Evolutionary conservation across 2,329 filamentous ascomycete genomes (phyloP).

Genomic region (Scedosporium boydii): DNA sequence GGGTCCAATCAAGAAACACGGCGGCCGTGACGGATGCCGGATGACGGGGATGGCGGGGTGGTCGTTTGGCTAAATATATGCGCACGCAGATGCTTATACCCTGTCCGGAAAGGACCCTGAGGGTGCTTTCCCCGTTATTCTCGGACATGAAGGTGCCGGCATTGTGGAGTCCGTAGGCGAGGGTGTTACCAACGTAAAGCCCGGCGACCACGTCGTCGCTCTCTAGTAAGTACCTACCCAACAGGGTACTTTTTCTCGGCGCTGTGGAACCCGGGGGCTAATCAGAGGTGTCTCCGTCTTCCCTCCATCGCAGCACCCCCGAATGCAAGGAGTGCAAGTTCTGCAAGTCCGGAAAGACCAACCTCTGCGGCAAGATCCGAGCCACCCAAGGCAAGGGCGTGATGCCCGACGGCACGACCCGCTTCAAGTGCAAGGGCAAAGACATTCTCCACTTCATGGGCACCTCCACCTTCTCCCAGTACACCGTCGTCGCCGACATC

Average conservation of each 20-base stretch:
- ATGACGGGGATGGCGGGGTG: no score
- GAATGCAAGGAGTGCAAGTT: conserved; percentile 99
- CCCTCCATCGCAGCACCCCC: conserved; percentile 59
- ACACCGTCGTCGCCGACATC: conserved; percentile 97
- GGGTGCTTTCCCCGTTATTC: conserved; percentile 81
- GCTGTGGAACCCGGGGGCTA: not conserved
- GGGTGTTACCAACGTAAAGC: conserved; percentile 89
- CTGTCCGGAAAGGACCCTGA: conserved; percentile 95
- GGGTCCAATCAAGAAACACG: not conserved
- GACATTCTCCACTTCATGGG: conserved; percentile 98
- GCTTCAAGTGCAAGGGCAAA: conserved; percentile 92
- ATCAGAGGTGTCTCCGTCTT: not conserved
- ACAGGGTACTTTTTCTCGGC: not conserved
- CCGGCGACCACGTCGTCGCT: conserved; percentile 82
- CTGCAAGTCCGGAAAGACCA: conserved; percentile 99
- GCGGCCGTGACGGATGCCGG: not conserved
- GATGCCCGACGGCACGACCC: conserved; percentile 93
- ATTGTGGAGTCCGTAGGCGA: conserved; percentile 90
- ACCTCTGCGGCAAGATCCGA: conserved; percentile 97
- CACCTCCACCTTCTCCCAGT: conserved; percentile 96
- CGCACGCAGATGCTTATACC: conserved; percentile 70
- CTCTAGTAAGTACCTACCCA: conserved; percentile 56
- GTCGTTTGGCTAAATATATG: not conserved
- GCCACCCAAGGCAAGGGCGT: conserved; percentile 91
- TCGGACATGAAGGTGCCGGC: conserved; percentile 86